Evolutionary conservation across 2,329 filamentous ascomycete genomes (phyloP), one percentile per base, ranked within the genome.

Genomic region (Dactylella cylindrospora): DNA sequence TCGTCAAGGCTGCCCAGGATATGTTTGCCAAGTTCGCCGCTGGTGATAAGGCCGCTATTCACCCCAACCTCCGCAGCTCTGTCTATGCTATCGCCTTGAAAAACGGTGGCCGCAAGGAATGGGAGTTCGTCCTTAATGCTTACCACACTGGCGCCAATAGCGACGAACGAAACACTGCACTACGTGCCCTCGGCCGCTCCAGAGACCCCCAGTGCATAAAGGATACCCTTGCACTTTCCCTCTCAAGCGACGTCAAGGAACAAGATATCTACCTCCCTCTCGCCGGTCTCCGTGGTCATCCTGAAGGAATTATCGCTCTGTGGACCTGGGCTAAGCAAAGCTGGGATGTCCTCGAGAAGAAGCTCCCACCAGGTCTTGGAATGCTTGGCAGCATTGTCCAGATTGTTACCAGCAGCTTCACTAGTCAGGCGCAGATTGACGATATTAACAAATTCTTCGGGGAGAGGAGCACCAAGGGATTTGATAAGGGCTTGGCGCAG

Each of bases 101-200:
- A 70, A 84, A 91, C 70, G 91, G 91, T 50, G 90, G 88, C 64
- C 84, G 85, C 70, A 85, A 87, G 73, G 89, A 95, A 78, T 96
- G 93, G 74, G 81, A 95, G 43, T 78, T 81, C 32, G 76, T 95
- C 15, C 75, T 91, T 51, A 78, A 89, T 67, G 83, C 88, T 68
- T 93, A 88, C 76, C 83, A 82, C 68, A 81, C 79, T 9, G 88
- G 86, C 1, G 82, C 79, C 57, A 91, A 85, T 67, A 84, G 83
- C 67, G 90, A 95, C 70, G 90, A 96, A 76, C 88, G 90, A 71
- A 96, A 95, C 74, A 91, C 88, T 9, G 90, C 90, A 1, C 81
- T 97, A 59, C 88, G 90, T 68, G 82, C 81, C 25, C 80, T 97
- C 17, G 91, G 91, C 44, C 83, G 89, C 44, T 84, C 88, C 39